Base-by-base conservation (phyloP, 2,329 filamentous ascomycete species). In the Pseudodiploospora longispora region DNA sequence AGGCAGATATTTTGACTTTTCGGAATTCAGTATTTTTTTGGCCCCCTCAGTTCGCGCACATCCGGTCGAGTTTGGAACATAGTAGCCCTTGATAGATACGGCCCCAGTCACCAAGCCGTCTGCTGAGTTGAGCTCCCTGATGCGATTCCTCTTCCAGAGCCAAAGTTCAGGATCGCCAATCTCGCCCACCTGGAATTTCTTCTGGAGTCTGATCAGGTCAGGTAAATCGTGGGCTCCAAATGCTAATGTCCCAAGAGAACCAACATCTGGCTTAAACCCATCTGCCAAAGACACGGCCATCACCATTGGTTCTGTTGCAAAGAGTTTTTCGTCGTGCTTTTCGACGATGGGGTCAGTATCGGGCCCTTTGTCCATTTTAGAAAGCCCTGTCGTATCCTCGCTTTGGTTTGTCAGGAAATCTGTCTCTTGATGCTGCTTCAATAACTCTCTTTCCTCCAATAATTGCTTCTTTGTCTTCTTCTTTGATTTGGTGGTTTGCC, bases 1-100 rank as follows among this genome's bases (percentile, higher is more conserved):
- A 35, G 93, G 93, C 6, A 98, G 76, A 60, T 98, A 98, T 61
- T 96, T 95, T 29, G 90, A 95, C 70, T 98, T 98, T 63, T 98
- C 93, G 0, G 88, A 87, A 62, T 98, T 94, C 50, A 95, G 76
- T 45, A 98, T 97, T 71, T 91, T 95, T 71, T 94, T 91, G 57
- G 89, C 82, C 29, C 89, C 90, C 67, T 98, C 90, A 0, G 93
- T 96, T 45, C 93, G 80, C 45, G 93, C 93, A 54, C 82, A 86
- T 31, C 93, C 93, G 7, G 88, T 88, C 1, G 75, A 50, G 53
- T 96, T 98, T 0, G 87, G 81, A 35, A 96, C 87, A 59, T 96
- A 97, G 56, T 83, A 83, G 19, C 79, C 80, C 30, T 74, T 72
- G 37, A 83, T 81, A 12, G 59, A 58, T 10, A 72, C 63, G 1